Base-by-base conservation (phyloP, 2,329 filamentous ascomycete species). In the Fusarium sp. region DNA sequence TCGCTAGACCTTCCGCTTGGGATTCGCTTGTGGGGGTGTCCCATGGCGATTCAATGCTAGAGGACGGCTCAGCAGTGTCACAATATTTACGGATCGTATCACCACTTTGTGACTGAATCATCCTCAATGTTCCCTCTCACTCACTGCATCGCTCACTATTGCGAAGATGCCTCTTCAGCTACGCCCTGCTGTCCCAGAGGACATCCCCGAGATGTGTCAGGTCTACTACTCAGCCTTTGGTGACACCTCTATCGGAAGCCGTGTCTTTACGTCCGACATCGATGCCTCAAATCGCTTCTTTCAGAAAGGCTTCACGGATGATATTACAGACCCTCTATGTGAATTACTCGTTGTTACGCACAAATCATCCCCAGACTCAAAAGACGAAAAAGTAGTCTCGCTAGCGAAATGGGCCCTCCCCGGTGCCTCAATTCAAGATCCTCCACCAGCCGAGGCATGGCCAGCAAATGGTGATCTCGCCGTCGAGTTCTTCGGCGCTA, bases 371-470 rank as follows among this genome's bases (percentile, higher is more conserved):
- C 56, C 69, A n/a, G 61, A 74, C n/a, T 39, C 64, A 6, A 45
- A 67, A 8, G 57, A 69, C 0, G 77, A 77, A 3, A 66, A 76
- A 3, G 66, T 87, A 5, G 75, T 88, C 30, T 85, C 84, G 2
- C 87, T 86, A 63, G 83, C 84, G 9, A 87, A 88, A 74, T 90
- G 88, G 88, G 73, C 79, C 13, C 75, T 80, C 6, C 82, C 82
- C 0, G 78, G 72, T 3, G 69, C 77, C 18, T 60, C 72, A 4
- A 69, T 76, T 42, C 72, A 71, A 11, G 77, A 75, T 51, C 76
- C 77, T 1, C 72, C 76, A 32, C 76, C 80, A 2, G 72, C 79
- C 6, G 79, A 79, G 1, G 60, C 70, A 8, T 88, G 83, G 83
- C 85, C 86, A 0, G 70, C 79, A 36, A 83, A 82, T 18, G 83